Conservation (phyloP, 2,329 filamentous ascomycete species). For the Calonectria honghensis region DNA sequence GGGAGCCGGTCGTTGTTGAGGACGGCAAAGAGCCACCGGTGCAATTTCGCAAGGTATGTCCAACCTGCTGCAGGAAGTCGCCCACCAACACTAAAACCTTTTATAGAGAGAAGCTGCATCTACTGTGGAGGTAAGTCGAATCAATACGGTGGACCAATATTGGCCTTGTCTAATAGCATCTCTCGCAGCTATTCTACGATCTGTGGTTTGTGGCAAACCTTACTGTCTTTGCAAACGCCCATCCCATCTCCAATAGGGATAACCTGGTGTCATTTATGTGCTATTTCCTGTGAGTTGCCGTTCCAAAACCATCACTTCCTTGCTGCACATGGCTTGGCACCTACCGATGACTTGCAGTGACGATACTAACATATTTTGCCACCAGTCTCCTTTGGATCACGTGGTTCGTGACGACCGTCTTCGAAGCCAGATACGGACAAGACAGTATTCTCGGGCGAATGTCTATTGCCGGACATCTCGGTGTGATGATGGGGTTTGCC, state of each 20-base stretch:
- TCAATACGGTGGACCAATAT: too few species aligned
- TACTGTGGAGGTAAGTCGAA: too few species aligned
- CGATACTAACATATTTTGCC: not conserved
- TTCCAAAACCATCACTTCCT: too few species aligned
- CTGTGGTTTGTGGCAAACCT: constrained; percentile 12
- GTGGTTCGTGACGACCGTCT: constrained; percentile 34
- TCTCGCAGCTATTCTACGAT: constrained; percentile 9
- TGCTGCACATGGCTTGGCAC: too few species aligned
- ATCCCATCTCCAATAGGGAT: not conserved
- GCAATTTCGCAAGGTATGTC: too few species aligned
- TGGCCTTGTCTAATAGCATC: too few species aligned
- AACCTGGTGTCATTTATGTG: constrained; percentile 3
- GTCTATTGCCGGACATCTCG: constrained; percentile 24
- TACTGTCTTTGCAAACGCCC: not conserved
- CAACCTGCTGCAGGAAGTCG: too few species aligned
- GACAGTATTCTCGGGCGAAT: constrained; percentile 33
- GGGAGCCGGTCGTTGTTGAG: too few species aligned
- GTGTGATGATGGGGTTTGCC: constrained; percentile 35
- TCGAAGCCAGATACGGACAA: constrained; percentile 33
- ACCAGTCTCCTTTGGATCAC: constrained; percentile 36
- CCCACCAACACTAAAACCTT: too few species aligned
- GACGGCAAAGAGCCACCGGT: too few species aligned
- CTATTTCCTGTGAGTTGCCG: not conserved
- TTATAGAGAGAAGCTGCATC: too few species aligned
- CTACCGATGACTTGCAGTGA: too few species aligned